Conservation (phyloP, 345 rosid species). For the Balakata baccata region DNA sequence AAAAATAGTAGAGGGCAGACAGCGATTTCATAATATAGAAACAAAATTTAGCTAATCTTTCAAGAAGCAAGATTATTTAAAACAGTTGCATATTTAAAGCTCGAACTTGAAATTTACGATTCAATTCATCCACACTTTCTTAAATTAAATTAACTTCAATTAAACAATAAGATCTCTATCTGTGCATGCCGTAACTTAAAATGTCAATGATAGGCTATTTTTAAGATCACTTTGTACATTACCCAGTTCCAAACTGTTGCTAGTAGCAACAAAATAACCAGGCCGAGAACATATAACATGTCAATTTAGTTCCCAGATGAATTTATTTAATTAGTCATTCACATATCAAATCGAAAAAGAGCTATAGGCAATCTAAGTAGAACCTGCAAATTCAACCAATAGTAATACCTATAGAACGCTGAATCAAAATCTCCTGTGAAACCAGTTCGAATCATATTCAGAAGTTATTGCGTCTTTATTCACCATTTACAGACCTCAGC, state of each 20-base stretch:
- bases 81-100: too few relatives aligned
- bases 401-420: constrained; percentile 1
- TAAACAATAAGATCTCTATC: background rate
- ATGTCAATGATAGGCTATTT: background rate
- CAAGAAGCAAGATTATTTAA: too few relatives aligned
- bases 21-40: too few relatives aligned
- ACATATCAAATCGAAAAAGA: background rate
- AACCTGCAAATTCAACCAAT: background rate
- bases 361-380: background rate
- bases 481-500: constrained; percentile 15
- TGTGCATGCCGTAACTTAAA: background rate
- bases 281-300: too few relatives aligned
- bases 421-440: background rate
- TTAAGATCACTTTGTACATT: background rate
- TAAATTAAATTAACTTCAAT: too few relatives aligned
- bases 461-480: background rate
- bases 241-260: background rate
- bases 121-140: too few relatives aligned
- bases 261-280: too few relatives aligned
- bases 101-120: too few relatives aligned
- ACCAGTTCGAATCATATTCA: background rate
- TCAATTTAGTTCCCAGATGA: too few relatives aligned
- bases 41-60: too few relatives aligned
- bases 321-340: background rate
- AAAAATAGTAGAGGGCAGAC: too few relatives aligned